Conservation (phyloP, 1,284 basidiomycete species). For the Cutaneotrichosporon spelunceum region DNA sequence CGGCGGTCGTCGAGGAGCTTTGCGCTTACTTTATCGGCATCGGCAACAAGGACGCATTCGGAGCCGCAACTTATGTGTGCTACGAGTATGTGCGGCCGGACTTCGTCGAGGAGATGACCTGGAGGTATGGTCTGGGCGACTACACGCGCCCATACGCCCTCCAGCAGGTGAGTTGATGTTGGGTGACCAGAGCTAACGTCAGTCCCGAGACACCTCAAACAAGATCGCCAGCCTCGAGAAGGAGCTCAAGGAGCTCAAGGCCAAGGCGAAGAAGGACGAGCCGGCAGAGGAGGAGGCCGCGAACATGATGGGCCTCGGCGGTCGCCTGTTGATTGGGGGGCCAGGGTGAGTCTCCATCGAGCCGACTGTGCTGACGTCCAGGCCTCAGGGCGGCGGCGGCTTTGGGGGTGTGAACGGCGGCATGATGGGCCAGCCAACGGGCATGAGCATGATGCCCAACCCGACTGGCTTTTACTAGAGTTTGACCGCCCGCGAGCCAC, state of each 20-base stretch:
- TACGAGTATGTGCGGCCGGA: conserved; percentile 91
- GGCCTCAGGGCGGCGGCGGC: conserved; percentile 10
- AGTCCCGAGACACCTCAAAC: conserved; percentile 8
- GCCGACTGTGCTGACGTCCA: neutral
- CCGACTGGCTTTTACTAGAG: conserved; percentile 47
- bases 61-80: conserved; percentile 82
- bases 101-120: conserved; percentile 85
- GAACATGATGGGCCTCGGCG: conserved; percentile 44
- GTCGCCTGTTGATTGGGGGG: conserved; percentile 49
- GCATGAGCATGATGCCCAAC: conserved; percentile 37
- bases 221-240: conserved; percentile 47
- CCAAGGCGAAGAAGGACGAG: conserved; percentile 38
- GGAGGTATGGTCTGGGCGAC: conserved; percentile 92
- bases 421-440: conserved; percentile 22
- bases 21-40: conserved; percentile 93
- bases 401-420: conserved; percentile 16
- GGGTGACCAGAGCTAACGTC: neutral
- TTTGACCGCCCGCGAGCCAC: neutral
- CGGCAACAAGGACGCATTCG: conserved; percentile 97
- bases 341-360: conserved; percentile 15
- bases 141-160: conserved; percentile 95
- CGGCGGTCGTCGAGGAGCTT: conserved; percentile 88
- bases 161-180: conserved; percentile 54
- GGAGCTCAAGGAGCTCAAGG: conserved; percentile 48
- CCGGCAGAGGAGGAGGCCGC: conserved; percentile 34